A percentile compares a stretch with the other conserved stretches of the same genome.
These are phyloP conservation scores for Medicago ruthenica DNA, from an alignment of 306 rosid species.

Conservation along the genomic window DNA sequence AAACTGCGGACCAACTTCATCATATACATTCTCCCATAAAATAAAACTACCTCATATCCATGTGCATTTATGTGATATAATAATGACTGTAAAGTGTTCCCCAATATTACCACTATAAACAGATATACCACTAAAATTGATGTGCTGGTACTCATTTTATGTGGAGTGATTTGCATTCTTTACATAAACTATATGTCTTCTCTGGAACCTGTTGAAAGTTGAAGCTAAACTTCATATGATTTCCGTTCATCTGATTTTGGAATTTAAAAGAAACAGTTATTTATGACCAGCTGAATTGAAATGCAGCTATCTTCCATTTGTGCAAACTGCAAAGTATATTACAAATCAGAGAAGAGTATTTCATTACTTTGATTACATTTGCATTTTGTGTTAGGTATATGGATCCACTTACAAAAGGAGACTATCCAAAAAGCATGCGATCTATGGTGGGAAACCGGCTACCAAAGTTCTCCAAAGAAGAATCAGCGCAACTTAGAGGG, in stretches of 20 bases:
- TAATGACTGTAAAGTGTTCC: slow-evolving; percentile 10
- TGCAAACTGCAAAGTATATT: neutral
- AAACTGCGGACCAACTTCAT: slow-evolving; percentile 12
- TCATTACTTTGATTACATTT: slow-evolving; percentile 20
- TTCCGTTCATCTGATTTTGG: slow-evolving; percentile 13
- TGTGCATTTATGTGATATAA: slow-evolving; percentile 21
- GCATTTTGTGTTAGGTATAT: slow-evolving; percentile 41
- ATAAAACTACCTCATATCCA: too few relatives aligned
- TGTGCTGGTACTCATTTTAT: neutral
- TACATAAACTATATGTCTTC: slow-evolving; percentile 5
- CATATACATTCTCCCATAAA: neutral
- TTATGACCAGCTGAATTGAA: slow-evolving; percentile 22
- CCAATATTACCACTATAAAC: neutral
- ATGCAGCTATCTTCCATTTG: slow-evolving; percentile 7
- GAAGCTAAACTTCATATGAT: slow-evolving; percentile 6
- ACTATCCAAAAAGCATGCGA: slow-evolving; percentile 53
- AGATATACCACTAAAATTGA: slow-evolving; percentile 4
- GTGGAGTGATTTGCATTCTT: slow-evolving; percentile 11
- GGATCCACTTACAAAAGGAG: slow-evolving; percentile 50
- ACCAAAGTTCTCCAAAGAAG: slow-evolving; percentile 44
- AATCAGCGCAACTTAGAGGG: slow-evolving; percentile 44
- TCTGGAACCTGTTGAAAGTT: neutral
- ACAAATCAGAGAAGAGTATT: slow-evolving; percentile 8
- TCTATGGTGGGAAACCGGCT: slow-evolving; percentile 46
- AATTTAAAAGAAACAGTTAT: slow-evolving; percentile 14